phyloP scores from a whole-genome alignment of 495 filamentous ascomycete species.

The Hypoxylon subgilvum region DNA sequence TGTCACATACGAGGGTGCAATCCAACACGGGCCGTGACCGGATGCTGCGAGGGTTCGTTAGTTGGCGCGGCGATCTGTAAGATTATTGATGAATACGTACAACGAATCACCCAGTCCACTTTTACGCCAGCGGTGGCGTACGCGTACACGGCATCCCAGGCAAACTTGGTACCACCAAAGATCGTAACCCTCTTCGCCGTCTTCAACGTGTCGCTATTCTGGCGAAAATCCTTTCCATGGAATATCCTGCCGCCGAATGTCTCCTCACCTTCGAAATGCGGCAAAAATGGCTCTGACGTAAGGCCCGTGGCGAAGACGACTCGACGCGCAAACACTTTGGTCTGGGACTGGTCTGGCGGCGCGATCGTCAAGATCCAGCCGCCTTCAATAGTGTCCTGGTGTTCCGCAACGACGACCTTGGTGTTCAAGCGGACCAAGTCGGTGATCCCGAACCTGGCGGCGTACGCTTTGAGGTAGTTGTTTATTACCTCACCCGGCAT shows the following conservation, averaged over 20 bases:
- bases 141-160: constrained; percentile 73
- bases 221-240: constrained; percentile 63
- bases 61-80: not conserved
- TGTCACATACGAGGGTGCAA: constrained; percentile 59
- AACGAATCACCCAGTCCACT: constrained; percentile 80
- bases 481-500: constrained; percentile 69
- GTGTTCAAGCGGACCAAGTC: constrained; percentile 58
- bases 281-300: constrained; percentile 41
- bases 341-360: constrained; percentile 17
- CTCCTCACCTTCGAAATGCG: constrained; percentile 41
- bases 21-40: constrained; percentile 73
- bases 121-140: constrained; percentile 66
- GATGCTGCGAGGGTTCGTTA: constrained; percentile 49
- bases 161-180: constrained; percentile 73
- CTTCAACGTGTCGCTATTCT: constrained; percentile 38
- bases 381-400: constrained; percentile 41
- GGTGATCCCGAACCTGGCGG: constrained; percentile 61
- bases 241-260: constrained; percentile 59
- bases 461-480: constrained; percentile 65
- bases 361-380: constrained; percentile 46
- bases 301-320: constrained; percentile 42
- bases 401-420: constrained; percentile 58
- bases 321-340: constrained; percentile 31
- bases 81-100: constrained; percentile 33
- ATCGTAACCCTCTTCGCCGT: constrained; percentile 58